phyloP scores from a whole-genome alignment of 139 green algal genomes.

The Tetraselmis chui region DNA sequence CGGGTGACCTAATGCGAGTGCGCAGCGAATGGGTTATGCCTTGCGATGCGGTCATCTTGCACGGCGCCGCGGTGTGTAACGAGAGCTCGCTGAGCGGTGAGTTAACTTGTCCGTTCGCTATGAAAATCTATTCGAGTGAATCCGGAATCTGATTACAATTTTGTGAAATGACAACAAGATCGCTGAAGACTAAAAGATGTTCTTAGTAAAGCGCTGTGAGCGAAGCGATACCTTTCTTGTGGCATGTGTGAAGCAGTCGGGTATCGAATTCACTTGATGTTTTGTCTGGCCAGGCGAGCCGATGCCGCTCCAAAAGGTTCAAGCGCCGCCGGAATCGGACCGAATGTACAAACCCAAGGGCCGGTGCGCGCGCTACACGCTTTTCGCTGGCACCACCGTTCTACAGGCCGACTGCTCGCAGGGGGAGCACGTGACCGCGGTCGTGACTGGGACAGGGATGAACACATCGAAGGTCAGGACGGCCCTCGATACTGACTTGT shows the following conservation, averaged over 20 bases:
- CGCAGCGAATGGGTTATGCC: constrained; percentile 3
- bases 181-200: too few species aligned
- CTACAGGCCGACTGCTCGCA: background rate
- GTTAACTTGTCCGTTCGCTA: too few species aligned
- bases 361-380: background rate
- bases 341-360: background rate
- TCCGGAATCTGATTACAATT: too few species aligned
- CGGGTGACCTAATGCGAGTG: constrained; percentile 11
- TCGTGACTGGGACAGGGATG: constrained; percentile 5
- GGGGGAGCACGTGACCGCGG: background rate
- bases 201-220: too few species aligned
- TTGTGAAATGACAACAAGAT: too few species aligned
- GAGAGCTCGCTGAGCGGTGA: constrained; percentile 11
- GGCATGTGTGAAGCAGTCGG: too few species aligned
- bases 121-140: too few species aligned
- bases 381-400: constrained; percentile 1
- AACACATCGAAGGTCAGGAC: constrained; percentile 8
- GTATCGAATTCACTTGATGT: too few species aligned
- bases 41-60: constrained; percentile 11
- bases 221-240: too few species aligned
- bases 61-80: constrained; percentile 10
- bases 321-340: background rate
- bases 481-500: too few species aligned
- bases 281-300: too few species aligned
- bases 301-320: constrained; percentile 11